Evolutionary conservation across 345 rosid species (phyloP), one percentile per base, ranked within the genome.

Genomic region (Orychophragmus violaceus): DNA sequence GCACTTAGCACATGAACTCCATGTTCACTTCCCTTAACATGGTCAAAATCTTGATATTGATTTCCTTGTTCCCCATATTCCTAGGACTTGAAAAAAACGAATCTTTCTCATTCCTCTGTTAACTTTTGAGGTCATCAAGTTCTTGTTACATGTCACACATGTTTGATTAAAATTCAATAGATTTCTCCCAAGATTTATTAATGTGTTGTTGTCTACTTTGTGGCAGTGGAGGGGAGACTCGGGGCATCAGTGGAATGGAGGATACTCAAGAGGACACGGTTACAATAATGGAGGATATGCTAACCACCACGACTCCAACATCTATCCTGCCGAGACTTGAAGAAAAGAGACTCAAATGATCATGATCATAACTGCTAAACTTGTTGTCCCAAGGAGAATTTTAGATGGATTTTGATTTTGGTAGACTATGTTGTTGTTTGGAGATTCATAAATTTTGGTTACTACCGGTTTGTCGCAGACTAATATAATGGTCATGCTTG

Each of bases 141-240:
- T 44, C 21, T 46, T 68, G 23, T 35, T 37, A 18, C 10, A n/a
- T 51, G 33, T 25, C 19, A 3, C 33, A 14, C 11, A 49, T n/a
- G n/a, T n/a, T n/a, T n/a, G n/a, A n/a, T n/a, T n/a, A n/a, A n/a
- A 8, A 49, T 5, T 29, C 29, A 24, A n/a, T 24, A 50, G 28
- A 13, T n/a, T n/a, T n/a, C n/a, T 50, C 10, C n/a, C 41, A 33
- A 33, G 11, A 7, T 32, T n/a, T n/a, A n/a, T n/a, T n/a, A n/a
- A 59, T 30, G 24, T 56, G 42, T 8, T 49, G 35, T 21, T 19
- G 57, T 25, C 6, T 53, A 51, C 32, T 27, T 13, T 61, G 64
- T 67, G 64, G 19, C 94, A 91, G 98, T 83, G 96, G 92, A 77
- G 96, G 80, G 82, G 80, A 44, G 90, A 89, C 71, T 71, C 76